Base-by-base conservation (phyloP, 805 yeast genomes). In the Phaffomyces opuntiae region DNA sequence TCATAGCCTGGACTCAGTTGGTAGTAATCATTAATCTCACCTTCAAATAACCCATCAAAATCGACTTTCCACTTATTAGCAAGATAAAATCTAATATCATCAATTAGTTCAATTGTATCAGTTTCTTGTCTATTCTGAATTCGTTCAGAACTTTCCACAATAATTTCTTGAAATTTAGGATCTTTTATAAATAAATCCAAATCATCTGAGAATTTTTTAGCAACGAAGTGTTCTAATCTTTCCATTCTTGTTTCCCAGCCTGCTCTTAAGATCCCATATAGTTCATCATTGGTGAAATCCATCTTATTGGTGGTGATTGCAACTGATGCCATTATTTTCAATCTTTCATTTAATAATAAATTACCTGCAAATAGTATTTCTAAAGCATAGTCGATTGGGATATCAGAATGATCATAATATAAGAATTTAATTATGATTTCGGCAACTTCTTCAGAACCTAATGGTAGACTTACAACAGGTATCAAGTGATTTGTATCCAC, bases 61-160 rank as follows among this genome's bases (percentile, higher is more conserved):
- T 62, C 56, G 36, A 60, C 58, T 38, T 49, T 48, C 54, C 57
- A 58, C 44, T 54, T 57, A 44, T 53, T 53, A 1, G 56, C 56
- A 39, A 86, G 61, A 51, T 80, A 82, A 60, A 73, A 86, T 51
- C 89, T 68, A 11, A 86, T 80, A 64, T 85, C 95, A 62, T 85
- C 95, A 26, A 86, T 69, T 53, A 86, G 66, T 55, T 86, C 95
- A 56, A 86, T 82, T 1, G 91, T 82, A 64, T 86, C 95, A 0
- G 85, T 81, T 49, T 80, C 87, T 53, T 86, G 80, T 57, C 93
- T 72, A 14, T 60, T 63, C 19, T 72, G 56, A 42, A 86, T 83
- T 53, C 87, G 65, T 14, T 55, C 51, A 0, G 91, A 83, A 57
- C 78, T 70, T 51, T 72, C 75, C n/a, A 52, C 9, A 7, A 72